Base-by-base conservation (phyloP, 2,329 filamentous ascomycete genomes). In the Clarireedia sp. region DNA sequence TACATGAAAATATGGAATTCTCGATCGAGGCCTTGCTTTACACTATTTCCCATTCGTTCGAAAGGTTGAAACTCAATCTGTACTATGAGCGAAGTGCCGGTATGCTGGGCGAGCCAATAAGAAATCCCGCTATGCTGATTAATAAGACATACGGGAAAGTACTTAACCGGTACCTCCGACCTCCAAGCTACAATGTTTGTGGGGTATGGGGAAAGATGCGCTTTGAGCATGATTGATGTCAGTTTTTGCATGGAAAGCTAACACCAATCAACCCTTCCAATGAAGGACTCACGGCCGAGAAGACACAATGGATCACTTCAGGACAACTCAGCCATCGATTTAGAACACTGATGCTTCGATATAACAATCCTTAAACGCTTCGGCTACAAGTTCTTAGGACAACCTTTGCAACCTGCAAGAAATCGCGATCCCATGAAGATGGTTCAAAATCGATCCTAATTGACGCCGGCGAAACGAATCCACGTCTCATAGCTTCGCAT, bases 131-230 rank as follows among this genome's bases (percentile, higher is more conserved):
- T 45, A 45, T 12, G 19, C 6, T 12, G 41, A 45, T 54, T 49
- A 54, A 16, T 49, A 43, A 54, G 36, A 36, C 6, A 2, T 2
- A 5, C 9, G 14, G 45, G 7, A 23, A 49, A 49, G 24, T 19
- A 26, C 24, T 54, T 50, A 41, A 23, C 47, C 52, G 36, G 16
- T 29, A 41, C 33, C 19, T 44, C 26, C n/a, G 37, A 49, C n/a
- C 17, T 49, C 29, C n/a, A 26, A 16, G 9, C 17, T 29, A 10
- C 19, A 8, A 19, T 12, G 17, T 53, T 26, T 56, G 49, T 56
- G 48, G 54, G 54, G 54, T 56, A 53, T 47, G 41, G 48, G 54
- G 41, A 37, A 41, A 47, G 8, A 17, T 10, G n/a, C 16, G 45
- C 16, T 14, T 48, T 16, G 51, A 40, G 19, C 41, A 23, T 45